phyloP scores from a whole-genome alignment of 768 basidiomycete genomes.

The Termitomyces sp. region DNA sequence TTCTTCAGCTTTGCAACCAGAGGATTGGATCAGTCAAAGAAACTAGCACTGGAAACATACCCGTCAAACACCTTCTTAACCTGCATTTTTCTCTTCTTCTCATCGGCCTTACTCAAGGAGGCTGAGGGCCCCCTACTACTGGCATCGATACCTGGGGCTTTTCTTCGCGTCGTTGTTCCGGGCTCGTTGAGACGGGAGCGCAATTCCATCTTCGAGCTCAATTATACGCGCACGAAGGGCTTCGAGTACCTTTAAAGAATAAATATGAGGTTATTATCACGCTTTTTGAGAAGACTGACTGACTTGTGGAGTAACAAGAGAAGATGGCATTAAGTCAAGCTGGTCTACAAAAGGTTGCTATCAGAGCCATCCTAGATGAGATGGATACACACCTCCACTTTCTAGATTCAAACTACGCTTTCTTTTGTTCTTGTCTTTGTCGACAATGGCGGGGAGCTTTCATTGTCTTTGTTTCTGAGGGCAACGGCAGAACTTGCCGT shows the following conservation, averaged over 20 bases:
- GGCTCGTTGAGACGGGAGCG: constrained; percentile 31
- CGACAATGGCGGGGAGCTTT: not conserved
- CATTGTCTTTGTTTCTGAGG: not conserved
- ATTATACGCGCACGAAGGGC: constrained; percentile 28
- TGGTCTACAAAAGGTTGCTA: constrained; percentile 15
- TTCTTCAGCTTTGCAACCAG: constrained; percentile 31
- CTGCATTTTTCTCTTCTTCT: constrained; percentile 37
- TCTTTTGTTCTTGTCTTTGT: not conserved
- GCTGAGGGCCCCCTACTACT: constrained; percentile 18
- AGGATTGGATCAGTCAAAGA: not conserved
- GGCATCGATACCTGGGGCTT: constrained; percentile 11
- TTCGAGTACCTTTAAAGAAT: constrained; percentile 20
- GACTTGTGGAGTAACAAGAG: constrained; percentile 24
- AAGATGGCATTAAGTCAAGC: constrained; percentile 21
- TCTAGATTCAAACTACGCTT: not conserved
- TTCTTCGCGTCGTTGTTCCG: constrained; percentile 16
- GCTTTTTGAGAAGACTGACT: not conserved
- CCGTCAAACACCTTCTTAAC: constrained; percentile 38
- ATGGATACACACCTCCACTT: not conserved
- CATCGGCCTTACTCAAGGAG: constrained; percentile 28
- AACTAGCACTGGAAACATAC: constrained; percentile 19
- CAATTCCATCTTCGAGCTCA: constrained; percentile 32
- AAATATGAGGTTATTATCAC: not conserved
- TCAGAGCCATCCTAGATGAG: not conserved
- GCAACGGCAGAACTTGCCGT: not conserved